Evolutionary conservation across 2,329 filamentous ascomycete genomes (phyloP).

Genomic region (Talaromyces sp.): DNA sequence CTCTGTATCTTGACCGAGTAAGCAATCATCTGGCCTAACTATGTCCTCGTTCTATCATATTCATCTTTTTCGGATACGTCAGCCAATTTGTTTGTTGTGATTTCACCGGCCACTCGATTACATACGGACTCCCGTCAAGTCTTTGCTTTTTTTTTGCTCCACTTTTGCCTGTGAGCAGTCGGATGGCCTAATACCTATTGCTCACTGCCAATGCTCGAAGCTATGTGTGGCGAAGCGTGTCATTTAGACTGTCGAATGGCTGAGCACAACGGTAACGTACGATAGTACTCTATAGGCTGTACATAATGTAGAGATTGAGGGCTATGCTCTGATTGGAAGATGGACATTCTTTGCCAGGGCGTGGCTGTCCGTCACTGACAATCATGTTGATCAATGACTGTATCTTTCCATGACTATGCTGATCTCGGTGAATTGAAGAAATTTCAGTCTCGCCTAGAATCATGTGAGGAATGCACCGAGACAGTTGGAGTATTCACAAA

Average conservation of each 20-base stretch:
- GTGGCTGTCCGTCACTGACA: not conserved
- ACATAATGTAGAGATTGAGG: not conserved
- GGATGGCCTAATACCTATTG: not conserved
- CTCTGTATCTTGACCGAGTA: not conserved
- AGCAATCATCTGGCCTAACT: not conserved
- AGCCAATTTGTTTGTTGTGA: not conserved
- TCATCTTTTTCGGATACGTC: not conserved
- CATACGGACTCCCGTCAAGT: not conserved
- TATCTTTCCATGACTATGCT: not conserved
- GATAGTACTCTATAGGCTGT: not conserved
- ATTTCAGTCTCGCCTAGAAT: not conserved
- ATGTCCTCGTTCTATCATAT: too few species aligned
- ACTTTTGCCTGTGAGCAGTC: constrained; percentile 14
- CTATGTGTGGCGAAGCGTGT: not conserved
- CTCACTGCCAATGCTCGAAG: not conserved
- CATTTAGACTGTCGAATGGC: not conserved
- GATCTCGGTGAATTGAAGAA: not conserved
- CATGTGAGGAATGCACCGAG: not conserved
- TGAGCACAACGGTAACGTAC: not conserved
- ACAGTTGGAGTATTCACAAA: not conserved
- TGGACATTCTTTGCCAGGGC: not conserved
- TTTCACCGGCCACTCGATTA: not conserved
- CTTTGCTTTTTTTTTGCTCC: constrained; percentile 13
- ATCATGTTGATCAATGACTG: not conserved
- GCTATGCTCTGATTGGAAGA: not conserved